Evolutionary conservation across 306 rosid genomes (phyloP), one percentile per base, ranked within the genome.

Genomic region (Prunus dulcis): DNA sequence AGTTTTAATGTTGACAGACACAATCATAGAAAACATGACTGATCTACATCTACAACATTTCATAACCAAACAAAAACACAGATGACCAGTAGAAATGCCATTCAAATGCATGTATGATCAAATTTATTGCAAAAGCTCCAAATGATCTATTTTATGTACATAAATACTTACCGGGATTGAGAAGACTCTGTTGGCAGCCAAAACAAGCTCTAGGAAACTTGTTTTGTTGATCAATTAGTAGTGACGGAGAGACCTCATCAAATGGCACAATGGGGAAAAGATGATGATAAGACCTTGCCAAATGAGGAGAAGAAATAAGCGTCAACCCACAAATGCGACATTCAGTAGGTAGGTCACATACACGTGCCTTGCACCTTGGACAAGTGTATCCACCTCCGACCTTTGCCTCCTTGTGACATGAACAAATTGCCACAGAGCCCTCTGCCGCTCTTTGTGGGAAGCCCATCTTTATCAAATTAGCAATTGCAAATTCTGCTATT

Each of bases 361-460:
- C 90, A n/a, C 99, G 96, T 18, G 92, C 96, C 86, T 92, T 95
- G 89, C 97, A 95, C 82, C 97, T 86, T 20, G 99, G 97, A 81
- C 99, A 95, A 69, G 89, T 89, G 85, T 89, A 95, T 57, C 99
- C 97, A 79, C 89, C 97, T 80, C 96, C 96, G 0, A 82, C 89
- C 83, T 92, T 95, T 45, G 97, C 97, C 81, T 92, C 97, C 82
- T 90, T 91, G 69, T 95, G 99, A 78, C 97, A 92, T 20, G 96
- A 85, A 78, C 97, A 92, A 69, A 92, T 95, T 55, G 97, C 97
- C 25, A 95, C 85, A 77, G 97, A 89, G 80, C 96, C 83, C 86
- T 92, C 99, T 20, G 91, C 97, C 30, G 93, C 97, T 88, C 99
- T 88, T 87, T 95, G 99, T 28, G 99, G 99, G 81, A 95, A 95